phyloP scores from a whole-genome alignment of 2,329 filamentous ascomycete species.

The Xylariaceae sp. region DNA sequence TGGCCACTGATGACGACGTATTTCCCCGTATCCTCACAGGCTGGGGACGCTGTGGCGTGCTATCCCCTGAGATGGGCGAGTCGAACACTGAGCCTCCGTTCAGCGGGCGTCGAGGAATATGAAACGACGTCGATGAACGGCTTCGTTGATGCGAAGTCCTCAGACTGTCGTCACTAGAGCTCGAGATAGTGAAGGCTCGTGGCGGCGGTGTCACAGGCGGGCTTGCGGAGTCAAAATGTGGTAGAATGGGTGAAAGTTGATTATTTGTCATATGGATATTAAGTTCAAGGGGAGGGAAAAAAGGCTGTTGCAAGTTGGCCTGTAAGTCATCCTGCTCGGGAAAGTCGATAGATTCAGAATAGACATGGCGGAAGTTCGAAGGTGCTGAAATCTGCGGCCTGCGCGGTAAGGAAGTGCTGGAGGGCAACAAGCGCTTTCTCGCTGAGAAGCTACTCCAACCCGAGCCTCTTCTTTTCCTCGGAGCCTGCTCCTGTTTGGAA shows the following conservation, averaged over 20 bases:
- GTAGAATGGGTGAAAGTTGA: constrained; percentile 52
- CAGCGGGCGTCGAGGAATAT: constrained; percentile 46
- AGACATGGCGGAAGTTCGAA: constrained; percentile 57
- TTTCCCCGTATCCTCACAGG: constrained; percentile 43
- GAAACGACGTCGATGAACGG: constrained; percentile 53
- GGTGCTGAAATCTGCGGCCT: constrained; percentile 56
- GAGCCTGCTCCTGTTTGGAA: constrained; percentile 30
- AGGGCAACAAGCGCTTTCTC: constrained; percentile 44
- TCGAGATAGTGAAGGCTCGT: constrained; percentile 33
- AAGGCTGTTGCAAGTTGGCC: constrained; percentile 30
- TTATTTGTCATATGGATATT: constrained; percentile 47
- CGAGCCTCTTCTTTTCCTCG: constrained; percentile 37
- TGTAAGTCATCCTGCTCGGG: constrained; percentile 23
- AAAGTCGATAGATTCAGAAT: constrained; percentile 35
- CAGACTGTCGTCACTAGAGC: constrained; percentile 33
- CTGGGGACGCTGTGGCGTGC: constrained; percentile 40
- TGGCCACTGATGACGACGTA: constrained; percentile 32
- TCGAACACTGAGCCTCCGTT: constrained; percentile 32
- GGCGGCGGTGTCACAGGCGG: constrained; percentile 37
- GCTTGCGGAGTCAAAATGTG: constrained; percentile 43
- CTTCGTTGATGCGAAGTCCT: constrained; percentile 40
- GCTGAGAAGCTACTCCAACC: constrained; percentile 41
- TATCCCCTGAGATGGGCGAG: constrained; percentile 28
- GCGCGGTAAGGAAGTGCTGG: constrained; percentile 38
- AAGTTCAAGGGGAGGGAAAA: constrained; percentile 54